Base-by-base conservation (phyloP, 768 basidiomycete genomes). In the Termitomyces sp. region DNA sequence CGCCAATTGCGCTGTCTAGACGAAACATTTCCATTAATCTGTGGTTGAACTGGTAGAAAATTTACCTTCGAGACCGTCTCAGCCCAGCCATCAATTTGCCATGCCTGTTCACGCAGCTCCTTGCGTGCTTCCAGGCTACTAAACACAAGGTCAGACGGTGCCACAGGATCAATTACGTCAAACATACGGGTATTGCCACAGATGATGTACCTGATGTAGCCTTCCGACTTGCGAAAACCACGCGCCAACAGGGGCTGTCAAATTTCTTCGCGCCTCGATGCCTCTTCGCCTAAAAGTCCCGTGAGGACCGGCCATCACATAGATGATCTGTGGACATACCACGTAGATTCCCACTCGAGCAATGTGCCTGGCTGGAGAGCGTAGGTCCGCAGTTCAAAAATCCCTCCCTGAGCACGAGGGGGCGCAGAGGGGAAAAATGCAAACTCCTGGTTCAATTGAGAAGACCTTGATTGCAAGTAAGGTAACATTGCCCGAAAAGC, bases 171-270 rank as follows among this genome's bases (percentile, higher is more conserved):
- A 17, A 19, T 50, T 15, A 54, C 21, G 57, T 37, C 5, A 49
- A 58, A 80, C 86, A 68, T 65, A 93, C 91, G 86, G 86, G 68
- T 96, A 96, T 72, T 98, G 95, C 96, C 96, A 98, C 74, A 98
- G 82, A 73, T 98, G 96, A 68, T 98, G 91, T 8, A 97, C 96
- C 62, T 91, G 82, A 66, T 92, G 88, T 53, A 92, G 75, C 48
- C 87, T 80, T 51, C 91, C 91, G 47, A 91, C 78, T 70, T 93
- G 91, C 55, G 89, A 89, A 72, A 91, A 95, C 91, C 91, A 94
- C n/a, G 90, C 89, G 30, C 91, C 93, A 12, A 91, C 82, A 44
- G 91, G 95, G 56, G 83, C 82, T 54, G 96, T 87, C 66, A 89
- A 89, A 69, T 88, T 85, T 59, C 87, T 80, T 50, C 97, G 85